Percentiles rank a stretch among this genome's conserved stretches.
These are phyloP conservation scores for Magnaporthiopsis rhizophila DNA, from an alignment of 2,329 filamentous ascomycete species.

Conservation along the genomic window DNA sequence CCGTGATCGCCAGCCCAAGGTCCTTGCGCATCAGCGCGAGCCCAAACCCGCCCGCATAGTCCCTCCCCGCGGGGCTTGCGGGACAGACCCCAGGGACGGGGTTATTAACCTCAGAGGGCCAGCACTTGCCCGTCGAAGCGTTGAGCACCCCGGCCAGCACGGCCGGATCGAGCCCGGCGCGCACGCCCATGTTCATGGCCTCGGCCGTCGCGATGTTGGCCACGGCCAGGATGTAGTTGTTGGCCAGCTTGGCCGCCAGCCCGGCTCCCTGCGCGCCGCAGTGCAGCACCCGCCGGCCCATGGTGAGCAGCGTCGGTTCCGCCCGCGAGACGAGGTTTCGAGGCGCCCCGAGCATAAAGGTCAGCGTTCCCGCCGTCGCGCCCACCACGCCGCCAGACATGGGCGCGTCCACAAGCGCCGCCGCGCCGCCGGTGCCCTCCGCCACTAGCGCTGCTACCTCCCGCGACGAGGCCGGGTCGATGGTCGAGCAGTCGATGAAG, in stretches of 20 bases:
- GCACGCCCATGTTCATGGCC: slow-evolving; percentile 58
- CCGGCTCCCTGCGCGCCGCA: slow-evolving; percentile 80
- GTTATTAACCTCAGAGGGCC: slow-evolving; percentile 94
- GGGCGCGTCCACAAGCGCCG: slow-evolving; percentile 82
- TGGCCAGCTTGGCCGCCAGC: slow-evolving; percentile 86
- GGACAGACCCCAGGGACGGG: slow-evolving; percentile 80
- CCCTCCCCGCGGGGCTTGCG: slow-evolving; percentile 64
- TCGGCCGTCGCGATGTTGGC: slow-evolving; percentile 73
- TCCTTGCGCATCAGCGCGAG: slow-evolving; percentile 77
- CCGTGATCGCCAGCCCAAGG: slow-evolving; percentile 62
- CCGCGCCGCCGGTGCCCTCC: slow-evolving; percentile 32
- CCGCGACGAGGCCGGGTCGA: slow-evolving; percentile 79
- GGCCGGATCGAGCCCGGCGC: slow-evolving; percentile 50
- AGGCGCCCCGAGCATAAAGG: slow-evolving; percentile 83
- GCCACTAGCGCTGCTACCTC: slow-evolving; percentile 63
- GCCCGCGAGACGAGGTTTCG: slow-evolving; percentile 55
- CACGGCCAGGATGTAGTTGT: slow-evolving; percentile 92
- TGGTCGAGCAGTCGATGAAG: slow-evolving; percentile 95
- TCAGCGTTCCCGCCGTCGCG: slow-evolving; percentile 76
- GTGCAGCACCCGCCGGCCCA: slow-evolving; percentile 83
- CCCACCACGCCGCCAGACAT: slow-evolving; percentile 97
- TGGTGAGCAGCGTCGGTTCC: slow-evolving; percentile 62
- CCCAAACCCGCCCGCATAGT: slow-evolving; percentile 71
- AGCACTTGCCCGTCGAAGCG: slow-evolving; percentile 87
- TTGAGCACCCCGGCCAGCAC: slow-evolving; percentile 83